Evolutionary conservation across 2,329 filamentous ascomycete genomes (phyloP).

Genomic region (Aspergillus transmontanensis): DNA sequence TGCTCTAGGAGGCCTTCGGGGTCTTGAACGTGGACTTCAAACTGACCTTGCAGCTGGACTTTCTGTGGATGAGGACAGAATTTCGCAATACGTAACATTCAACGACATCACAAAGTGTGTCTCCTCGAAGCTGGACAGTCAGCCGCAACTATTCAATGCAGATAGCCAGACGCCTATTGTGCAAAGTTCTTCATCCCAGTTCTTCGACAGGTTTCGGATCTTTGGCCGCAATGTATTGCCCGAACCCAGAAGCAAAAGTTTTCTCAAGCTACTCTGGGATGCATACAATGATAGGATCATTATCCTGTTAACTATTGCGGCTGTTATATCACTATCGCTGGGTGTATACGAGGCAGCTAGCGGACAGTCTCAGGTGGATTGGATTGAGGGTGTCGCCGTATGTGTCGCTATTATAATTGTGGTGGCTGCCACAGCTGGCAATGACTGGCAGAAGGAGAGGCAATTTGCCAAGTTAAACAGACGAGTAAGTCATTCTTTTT

Average conservation of each 20-base stretch:
- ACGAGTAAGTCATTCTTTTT: slow-evolving; percentile 63
- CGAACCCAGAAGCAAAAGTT: slow-evolving; percentile 65
- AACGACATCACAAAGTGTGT: neutral
- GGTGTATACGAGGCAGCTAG: slow-evolving; percentile 69
- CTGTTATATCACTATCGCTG: slow-evolving; percentile 68
- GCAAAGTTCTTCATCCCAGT: slow-evolving; percentile 39
- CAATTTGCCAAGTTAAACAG: slow-evolving; percentile 76
- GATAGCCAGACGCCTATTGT: neutral
- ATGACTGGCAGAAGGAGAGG: slow-evolving; percentile 77
- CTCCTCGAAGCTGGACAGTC: neutral
- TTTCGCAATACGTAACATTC: slow-evolving; percentile 16
- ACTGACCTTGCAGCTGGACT: slow-evolving; percentile 66
- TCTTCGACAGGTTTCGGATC: slow-evolving; percentile 65
- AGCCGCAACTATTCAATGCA: neutral
- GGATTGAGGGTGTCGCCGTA: slow-evolving; percentile 78
- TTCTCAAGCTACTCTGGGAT: slow-evolving; percentile 70
- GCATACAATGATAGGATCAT: slow-evolving; percentile 78
- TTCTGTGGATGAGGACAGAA: slow-evolving; percentile 65
- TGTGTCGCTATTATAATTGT: slow-evolving; percentile 76
- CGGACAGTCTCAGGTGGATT: slow-evolving; percentile 62
- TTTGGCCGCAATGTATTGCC: slow-evolving; percentile 68
- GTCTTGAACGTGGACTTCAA: slow-evolving; percentile 70
- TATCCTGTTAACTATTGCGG: slow-evolving; percentile 68
- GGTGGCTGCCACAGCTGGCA: slow-evolving; percentile 70
- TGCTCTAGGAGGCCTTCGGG: slow-evolving; percentile 69